Base-by-base conservation (phyloP, 306 rosid species). In the Chamaecrista fasciculata region DNA sequence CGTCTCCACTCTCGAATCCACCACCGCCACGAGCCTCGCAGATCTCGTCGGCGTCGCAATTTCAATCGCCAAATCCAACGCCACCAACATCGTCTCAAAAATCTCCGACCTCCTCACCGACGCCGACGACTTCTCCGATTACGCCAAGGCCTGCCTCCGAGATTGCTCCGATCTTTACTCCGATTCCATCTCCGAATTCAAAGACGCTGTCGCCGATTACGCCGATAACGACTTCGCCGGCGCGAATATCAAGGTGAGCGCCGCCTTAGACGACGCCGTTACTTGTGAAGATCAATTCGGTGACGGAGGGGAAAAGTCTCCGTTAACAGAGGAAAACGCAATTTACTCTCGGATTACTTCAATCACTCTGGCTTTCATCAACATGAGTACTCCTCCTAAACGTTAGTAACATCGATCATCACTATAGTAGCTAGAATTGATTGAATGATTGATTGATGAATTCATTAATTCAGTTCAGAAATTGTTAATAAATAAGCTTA, bases 231-330 rank as follows among this genome's bases (percentile, higher is more conserved):
- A 82, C 71, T 82, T 74, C 11, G 47, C 53, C 66, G 70, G 78
- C 0, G 86, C 78, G 11, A 0, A 0, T 43, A 40, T 47, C 6
- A 29, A 53, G 2, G 0, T 67, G 18, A 75, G 86, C 1, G 76
- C 83, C 11, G 44, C 90, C 48, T 11, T 87, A 86, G 95, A 86
- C 69, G 72, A 78, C 19, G 62, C 95, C 1, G 47, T 31, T 40
- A 84, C 87, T 0, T 86, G 95, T 76, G 91, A 88, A 67, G 90
- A 91, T 40, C 91, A 86, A 2, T 91, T 88, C 69, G 66, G 52
- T 68, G 89, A 88, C 3, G 79, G 77, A 69, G 81, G 81, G 28
- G 81, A 50, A 55, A 62, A 15, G 8, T 87, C 85, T 71, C 95
- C 92, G 49, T 71, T 84, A 42, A 79, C 85, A 23, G 57, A 63